Evolutionary conservation across 192 early-diverging fungal species (phyloP).

Genomic region (Coemansia sp.): DNA sequence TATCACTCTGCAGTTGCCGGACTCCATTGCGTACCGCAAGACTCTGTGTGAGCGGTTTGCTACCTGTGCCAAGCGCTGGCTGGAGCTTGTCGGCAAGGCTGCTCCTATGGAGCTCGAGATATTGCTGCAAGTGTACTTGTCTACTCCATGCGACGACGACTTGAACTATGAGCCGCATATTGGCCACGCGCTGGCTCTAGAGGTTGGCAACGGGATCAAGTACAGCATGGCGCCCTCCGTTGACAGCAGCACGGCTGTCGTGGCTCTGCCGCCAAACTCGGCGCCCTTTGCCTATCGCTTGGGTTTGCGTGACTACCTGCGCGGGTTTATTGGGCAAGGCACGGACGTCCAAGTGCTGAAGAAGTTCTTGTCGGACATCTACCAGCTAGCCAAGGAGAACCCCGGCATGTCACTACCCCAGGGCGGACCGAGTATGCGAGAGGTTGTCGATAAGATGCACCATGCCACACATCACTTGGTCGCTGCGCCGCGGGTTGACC

Average conservation of each 20-base stretch:
- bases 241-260: neutral
- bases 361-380: constrained; percentile 24
- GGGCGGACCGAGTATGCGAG: constrained; percentile 6
- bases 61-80: constrained; percentile 66
- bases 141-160: constrained; percentile 59
- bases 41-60: constrained; percentile 61
- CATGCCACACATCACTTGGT: constrained; percentile 32
- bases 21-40: constrained; percentile 71
- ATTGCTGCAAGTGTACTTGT: constrained; percentile 67
- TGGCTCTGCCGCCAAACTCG: constrained; percentile 30
- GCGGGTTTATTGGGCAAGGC: constrained; percentile 27
- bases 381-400: constrained; percentile 22
- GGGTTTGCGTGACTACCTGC: constrained; percentile 37
- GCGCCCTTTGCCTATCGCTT: constrained; percentile 40
- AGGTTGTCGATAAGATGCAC: constrained; percentile 18
- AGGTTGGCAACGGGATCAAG: constrained; percentile 51
- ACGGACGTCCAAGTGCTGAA: constrained; percentile 35
- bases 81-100: constrained; percentile 58
- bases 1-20: constrained; percentile 68
- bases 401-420: constrained; percentile 27
- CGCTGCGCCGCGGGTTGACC: constrained; percentile 18
- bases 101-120: constrained; percentile 71
- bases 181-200: constrained; percentile 69
- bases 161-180: constrained; percentile 62
- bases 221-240: constrained; percentile 14